These are phyloP conservation scores for Serendipita sp. DNA, from an alignment of 768 basidiomycete species.

Conservation along the genomic window DNA sequence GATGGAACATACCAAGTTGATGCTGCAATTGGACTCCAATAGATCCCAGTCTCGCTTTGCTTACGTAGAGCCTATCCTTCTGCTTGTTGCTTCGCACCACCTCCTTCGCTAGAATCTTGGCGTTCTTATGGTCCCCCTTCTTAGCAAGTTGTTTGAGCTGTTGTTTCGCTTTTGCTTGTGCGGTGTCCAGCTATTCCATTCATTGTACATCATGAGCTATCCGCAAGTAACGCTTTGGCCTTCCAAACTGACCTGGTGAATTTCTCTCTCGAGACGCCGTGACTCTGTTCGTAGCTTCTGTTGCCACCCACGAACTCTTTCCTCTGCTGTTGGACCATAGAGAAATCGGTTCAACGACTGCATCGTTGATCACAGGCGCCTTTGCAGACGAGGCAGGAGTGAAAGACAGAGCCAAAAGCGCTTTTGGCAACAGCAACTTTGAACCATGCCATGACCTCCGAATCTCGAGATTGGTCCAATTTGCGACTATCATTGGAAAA, in stretches of 20 bases:
- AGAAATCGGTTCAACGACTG: slow-evolving; percentile 82
- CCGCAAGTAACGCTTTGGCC: slow-evolving; percentile 15
- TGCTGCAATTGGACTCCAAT: slow-evolving; percentile 79
- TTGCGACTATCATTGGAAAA: slow-evolving; percentile 50
- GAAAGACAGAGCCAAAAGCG: too few species aligned
- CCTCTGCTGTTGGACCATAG: slow-evolving; percentile 93
- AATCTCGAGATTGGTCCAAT: neutral
- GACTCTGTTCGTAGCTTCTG: slow-evolving; percentile 64
- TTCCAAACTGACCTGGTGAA: slow-evolving; percentile 58
- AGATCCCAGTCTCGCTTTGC: slow-evolving; percentile 83
- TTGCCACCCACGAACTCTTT: slow-evolving; percentile 86
- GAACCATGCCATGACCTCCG: neutral
- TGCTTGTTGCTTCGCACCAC: slow-evolving; percentile 92
- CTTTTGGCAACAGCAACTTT: neutral
- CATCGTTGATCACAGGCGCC: slow-evolving; percentile 26
- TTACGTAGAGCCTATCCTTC: slow-evolving; percentile 78
- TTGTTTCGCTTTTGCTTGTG: slow-evolving; percentile 60
- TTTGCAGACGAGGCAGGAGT: too few species aligned
- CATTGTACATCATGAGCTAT: slow-evolving; percentile 9
- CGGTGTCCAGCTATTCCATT: slow-evolving; percentile 50
- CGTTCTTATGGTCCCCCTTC: slow-evolving; percentile 85
- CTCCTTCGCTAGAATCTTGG: slow-evolving; percentile 80
- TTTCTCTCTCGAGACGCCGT: slow-evolving; percentile 79
- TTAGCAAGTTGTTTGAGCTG: slow-evolving; percentile 77
- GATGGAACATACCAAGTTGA: slow-evolving; percentile 58